A percentile compares a stretch with the other conserved stretches of the same genome.
Conservation (phyloP, 83 land plant species). For the Picea abies region DNA sequence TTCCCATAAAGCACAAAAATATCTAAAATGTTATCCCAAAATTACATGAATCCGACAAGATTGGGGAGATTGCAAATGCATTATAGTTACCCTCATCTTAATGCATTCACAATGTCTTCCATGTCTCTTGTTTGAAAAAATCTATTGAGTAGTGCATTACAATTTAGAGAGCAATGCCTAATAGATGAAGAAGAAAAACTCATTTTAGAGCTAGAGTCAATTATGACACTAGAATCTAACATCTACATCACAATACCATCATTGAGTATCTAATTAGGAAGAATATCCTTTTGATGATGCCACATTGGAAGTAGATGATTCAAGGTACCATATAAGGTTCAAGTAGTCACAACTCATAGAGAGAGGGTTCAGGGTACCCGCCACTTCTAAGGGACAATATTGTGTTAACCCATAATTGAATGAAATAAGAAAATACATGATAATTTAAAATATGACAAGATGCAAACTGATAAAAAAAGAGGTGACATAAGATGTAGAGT, state of each 20-base stretch:
- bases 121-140: no score
- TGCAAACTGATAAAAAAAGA: no score
- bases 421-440: neutral
- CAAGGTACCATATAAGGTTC: neutral
- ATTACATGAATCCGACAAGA: neutral
- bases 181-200: no score
- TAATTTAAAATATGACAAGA: no score
- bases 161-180: no score
- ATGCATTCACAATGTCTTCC: no score
- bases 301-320: neutral
- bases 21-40: neutral
- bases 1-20: neutral
- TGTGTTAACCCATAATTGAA: neutral
- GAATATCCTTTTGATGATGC: neutral
- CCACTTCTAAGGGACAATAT: neutral
- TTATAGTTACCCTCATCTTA: no score
- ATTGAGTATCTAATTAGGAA: neutral
- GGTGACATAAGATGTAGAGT: no score
- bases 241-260: neutral
- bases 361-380: neutral
- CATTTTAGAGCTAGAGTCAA: no score
- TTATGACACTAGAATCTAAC: no score
- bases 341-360: neutral
- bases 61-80: no score
- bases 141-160: no score